Evolutionary conservation across 192 early-diverging fungal genomes (phyloP).

Genomic region (Phycomyces blakesleeanus): DNA sequence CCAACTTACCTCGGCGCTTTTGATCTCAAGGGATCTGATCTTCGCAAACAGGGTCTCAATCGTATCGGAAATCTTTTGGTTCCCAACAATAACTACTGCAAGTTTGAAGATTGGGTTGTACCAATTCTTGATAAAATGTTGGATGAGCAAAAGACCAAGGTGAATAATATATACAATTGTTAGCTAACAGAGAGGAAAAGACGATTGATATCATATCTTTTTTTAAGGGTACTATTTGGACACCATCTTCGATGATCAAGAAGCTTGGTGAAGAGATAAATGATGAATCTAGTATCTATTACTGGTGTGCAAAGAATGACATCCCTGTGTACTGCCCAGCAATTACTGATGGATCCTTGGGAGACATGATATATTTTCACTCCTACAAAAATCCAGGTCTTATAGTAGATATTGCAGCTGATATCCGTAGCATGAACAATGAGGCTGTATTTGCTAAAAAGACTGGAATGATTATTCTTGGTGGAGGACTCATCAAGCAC

Average conservation of each 20-base stretch:
- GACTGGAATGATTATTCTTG: conserved; percentile 94
- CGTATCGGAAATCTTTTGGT: conserved; percentile 96
- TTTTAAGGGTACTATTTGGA: conserved; percentile 69
- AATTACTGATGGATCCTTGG: conserved; percentile 94
- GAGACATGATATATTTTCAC: conserved; percentile 99
- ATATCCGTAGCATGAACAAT: conserved; percentile 90
- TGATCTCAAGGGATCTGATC: conserved; percentile 62
- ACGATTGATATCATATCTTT: background rate
- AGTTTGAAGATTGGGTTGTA: conserved; percentile 98
- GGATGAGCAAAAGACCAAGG: conserved; percentile 81
- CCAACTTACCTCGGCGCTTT: conserved; percentile 87
- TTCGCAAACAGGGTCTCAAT: conserved; percentile 89
- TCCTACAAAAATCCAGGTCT: conserved; percentile 93
- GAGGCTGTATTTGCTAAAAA: conserved; percentile 94
- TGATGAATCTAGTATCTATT: conserved; percentile 87
- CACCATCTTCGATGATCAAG: conserved; percentile 88
- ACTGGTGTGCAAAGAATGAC: conserved; percentile 85
- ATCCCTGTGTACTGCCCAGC: conserved; percentile 98
- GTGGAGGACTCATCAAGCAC: conserved; percentile 96
- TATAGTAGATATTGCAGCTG: conserved; percentile 87
- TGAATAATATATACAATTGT: conserved; percentile 8
- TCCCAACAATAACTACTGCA: conserved; percentile 98
- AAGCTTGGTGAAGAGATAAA: conserved; percentile 88
- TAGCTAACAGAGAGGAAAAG: background rate
- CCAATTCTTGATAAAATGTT: conserved; percentile 93